Percentiles rank a stretch among this genome's conserved stretches.
Conservation (phyloP, 2,329 filamentous ascomycete genomes). For the Tolypocladium cylindrosporum region DNA sequence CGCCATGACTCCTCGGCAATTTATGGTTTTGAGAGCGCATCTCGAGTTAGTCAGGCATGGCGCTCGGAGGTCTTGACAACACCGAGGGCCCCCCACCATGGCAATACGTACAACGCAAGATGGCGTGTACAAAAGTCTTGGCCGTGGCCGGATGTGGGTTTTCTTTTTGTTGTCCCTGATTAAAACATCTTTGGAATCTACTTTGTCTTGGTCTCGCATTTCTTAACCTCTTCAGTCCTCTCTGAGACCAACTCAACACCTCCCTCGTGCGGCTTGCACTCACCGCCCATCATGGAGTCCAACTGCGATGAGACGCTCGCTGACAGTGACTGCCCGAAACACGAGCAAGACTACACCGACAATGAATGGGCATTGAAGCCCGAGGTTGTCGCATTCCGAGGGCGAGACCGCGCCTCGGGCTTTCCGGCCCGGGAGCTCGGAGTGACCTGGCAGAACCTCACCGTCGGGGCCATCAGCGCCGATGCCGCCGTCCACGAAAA, state of each 20-base stretch:
- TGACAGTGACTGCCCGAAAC: constrained; percentile 8
- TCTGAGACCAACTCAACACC: neutral
- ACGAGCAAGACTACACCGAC: constrained; percentile 5
- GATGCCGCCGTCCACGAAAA: constrained; percentile 58
- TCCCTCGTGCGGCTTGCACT: neutral
- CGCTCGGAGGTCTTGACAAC: neutral
- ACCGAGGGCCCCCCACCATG: neutral
- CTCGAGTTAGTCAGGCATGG: neutral
- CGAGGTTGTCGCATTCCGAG: constrained; percentile 31
- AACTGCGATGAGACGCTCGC: constrained; percentile 14
- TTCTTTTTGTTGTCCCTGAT: neutral
- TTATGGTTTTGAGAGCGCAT: neutral
- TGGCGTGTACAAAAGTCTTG: neutral
- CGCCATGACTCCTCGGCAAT: neutral
- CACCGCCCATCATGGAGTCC: constrained; percentile 15
- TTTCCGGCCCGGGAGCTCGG: constrained; percentile 43
- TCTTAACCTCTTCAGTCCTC: neutral
- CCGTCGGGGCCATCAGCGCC: constrained; percentile 49
- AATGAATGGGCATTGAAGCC: constrained; percentile 37
- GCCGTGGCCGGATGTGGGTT: neutral
- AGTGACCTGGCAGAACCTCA: constrained; percentile 55
- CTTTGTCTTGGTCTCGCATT: neutral
- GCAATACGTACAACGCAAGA: neutral
- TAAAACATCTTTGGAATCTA: too few relatives aligned
- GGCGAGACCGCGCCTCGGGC: constrained; percentile 33